phyloP scores from a whole-genome alignment of 176 grass and related monocot species.

The Raddia guianensis region DNA sequence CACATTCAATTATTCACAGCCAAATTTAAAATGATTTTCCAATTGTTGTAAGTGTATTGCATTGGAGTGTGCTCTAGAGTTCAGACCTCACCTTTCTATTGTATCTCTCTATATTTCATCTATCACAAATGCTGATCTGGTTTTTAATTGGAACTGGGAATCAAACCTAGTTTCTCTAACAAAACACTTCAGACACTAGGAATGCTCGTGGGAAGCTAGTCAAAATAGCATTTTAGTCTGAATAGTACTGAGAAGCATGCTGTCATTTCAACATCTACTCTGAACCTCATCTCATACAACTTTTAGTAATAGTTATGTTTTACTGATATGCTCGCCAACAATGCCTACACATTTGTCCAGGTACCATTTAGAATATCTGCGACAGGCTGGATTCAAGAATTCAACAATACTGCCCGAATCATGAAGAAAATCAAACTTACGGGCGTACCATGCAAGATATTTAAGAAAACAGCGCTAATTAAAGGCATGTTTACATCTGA shows the following conservation, averaged over 20 bases:
- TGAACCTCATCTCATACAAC: not conserved
- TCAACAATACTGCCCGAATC: conserved; percentile 86
- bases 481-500: conserved; percentile 98
- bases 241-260: not conserved
- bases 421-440: conserved; percentile 97
- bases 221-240: conserved; percentile 16
- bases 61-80: not conserved
- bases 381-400: conserved; percentile 91
- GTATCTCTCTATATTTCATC: conserved; percentile 1
- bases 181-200: conserved; percentile 14
- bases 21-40: conserved; percentile 8
- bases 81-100: conserved; percentile 2
- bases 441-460: conserved; percentile 90
- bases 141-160: not conserved
- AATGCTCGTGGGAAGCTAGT: not conserved
- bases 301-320: conserved; percentile 9
- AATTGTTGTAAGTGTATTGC: conserved; percentile 14
- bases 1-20: not conserved
- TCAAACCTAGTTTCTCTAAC: not conserved
- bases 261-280: conserved; percentile 25
- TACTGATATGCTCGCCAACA: conserved; percentile 32
- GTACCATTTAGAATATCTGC: conserved; percentile 79
- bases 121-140: not conserved
- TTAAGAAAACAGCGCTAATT: conserved; percentile 91
- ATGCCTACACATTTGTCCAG: conserved; percentile 50